A percentile compares a stretch with the other conserved stretches of the same genome.
Conservation (phyloP, 1,284 basidiomycete genomes). For the Caloboletus firmus region DNA sequence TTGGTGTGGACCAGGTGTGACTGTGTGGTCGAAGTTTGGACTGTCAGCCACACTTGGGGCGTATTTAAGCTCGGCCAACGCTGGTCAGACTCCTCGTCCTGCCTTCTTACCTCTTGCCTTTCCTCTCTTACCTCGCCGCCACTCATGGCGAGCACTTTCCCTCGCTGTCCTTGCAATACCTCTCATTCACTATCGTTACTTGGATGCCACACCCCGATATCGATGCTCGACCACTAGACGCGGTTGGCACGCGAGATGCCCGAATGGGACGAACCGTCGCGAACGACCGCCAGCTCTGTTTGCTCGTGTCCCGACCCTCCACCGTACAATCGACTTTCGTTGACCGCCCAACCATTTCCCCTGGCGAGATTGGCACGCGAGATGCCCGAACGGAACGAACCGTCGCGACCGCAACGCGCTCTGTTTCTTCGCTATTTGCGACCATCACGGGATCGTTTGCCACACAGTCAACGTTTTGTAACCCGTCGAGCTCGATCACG, state of each 20-base stretch:
- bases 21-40: neutral
- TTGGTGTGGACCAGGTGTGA: slow-evolving; percentile 7
- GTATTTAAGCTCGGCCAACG: slow-evolving; percentile 19
- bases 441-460: neutral
- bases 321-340: neutral
- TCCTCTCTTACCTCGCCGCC: neutral
- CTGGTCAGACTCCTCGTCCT: neutral
- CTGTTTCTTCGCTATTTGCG: neutral
- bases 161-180: neutral
- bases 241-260: slow-evolving; percentile 13
- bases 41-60: slow-evolving; percentile 15
- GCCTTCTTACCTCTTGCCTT: neutral
- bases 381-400: neutral
- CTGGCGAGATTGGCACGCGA: neutral
- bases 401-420: neutral
- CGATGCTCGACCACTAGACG: neutral
- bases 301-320: neutral
- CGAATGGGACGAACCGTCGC: neutral
- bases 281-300: neutral
- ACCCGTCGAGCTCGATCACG: neutral
- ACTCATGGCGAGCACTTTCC: neutral
- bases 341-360: neutral
- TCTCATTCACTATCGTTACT: neutral
- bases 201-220: slow-evolving; percentile 7
- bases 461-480: neutral